A percentile compares a stretch with the other conserved stretches of the same genome.
phyloP scores from a whole-genome alignment of 2,329 filamentous ascomycete species.

The Fusarium marasasianum region DNA sequence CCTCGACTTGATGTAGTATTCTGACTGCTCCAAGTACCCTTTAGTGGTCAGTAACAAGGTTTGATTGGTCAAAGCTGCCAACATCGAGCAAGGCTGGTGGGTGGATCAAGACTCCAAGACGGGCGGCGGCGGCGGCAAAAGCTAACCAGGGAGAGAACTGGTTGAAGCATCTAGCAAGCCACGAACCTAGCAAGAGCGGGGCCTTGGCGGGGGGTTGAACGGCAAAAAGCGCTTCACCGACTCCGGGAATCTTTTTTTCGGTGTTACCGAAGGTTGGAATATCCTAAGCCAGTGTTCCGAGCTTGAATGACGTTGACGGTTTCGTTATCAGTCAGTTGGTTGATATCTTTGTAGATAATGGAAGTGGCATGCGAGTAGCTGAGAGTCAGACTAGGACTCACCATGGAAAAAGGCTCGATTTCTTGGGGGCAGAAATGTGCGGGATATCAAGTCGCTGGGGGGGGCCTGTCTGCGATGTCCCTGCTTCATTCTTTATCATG shows the following conservation, averaged over 20 bases:
- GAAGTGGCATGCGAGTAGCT: not conserved
- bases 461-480: not conserved
- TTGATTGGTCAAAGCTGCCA: constrained; percentile 16
- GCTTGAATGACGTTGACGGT: constrained; percentile 3
- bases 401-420: not conserved
- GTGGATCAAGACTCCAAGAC: constrained; percentile 33
- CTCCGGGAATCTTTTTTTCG: constrained; percentile 12
- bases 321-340: not conserved
- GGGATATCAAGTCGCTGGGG: not conserved
- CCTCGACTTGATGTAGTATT: constrained; percentile 16
- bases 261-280: constrained; percentile 6
- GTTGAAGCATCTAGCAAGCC: constrained; percentile 6
- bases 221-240: constrained; percentile 20
- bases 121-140: constrained; percentile 15
- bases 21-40: constrained; percentile 11
- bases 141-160: constrained; percentile 5
- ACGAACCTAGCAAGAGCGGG: constrained; percentile 17
- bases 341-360: not conserved
- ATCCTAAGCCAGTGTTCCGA: not conserved
- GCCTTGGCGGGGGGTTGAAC: not conserved
- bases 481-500: not conserved
- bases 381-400: not conserved
- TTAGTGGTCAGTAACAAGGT: not conserved
- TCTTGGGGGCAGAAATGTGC: not conserved
- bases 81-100: constrained; percentile 28